Conservation (phyloP, 768 basidiomycete genomes). For the Sutorius australiensis region DNA sequence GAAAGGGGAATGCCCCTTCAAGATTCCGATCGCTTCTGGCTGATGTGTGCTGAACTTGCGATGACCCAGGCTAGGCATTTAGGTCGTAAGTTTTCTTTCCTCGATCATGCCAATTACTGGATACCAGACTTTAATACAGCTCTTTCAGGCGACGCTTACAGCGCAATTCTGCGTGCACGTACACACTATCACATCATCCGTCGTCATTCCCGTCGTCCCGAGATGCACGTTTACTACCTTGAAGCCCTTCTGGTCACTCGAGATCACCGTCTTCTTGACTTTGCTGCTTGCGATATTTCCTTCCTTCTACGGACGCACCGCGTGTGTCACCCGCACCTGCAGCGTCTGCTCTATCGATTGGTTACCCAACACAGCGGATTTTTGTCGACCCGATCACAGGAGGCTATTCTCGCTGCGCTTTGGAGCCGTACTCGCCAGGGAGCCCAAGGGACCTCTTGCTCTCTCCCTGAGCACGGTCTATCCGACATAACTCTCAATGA, state of each 20-base stretch:
- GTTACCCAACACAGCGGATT: constrained; percentile 26
- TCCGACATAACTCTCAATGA: not conserved
- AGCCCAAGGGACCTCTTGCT: not conserved
- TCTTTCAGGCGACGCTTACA: constrained; percentile 5
- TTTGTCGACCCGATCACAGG: constrained; percentile 30
- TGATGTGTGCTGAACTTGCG: constrained; percentile 48
- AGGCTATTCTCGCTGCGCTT: constrained; percentile 34
- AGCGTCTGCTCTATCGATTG: constrained; percentile 41
- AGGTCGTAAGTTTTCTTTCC: constrained; percentile 14
- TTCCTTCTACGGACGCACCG: constrained; percentile 32
- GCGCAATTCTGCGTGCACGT: constrained; percentile 33
- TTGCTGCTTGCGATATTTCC: constrained; percentile 34
- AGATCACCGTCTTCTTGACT: constrained; percentile 26
- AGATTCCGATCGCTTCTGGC: constrained; percentile 58
- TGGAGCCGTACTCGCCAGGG: constrained; percentile 30
- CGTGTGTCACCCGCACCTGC: constrained; percentile 34
- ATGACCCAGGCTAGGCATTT: constrained; percentile 12
- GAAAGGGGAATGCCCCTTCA: constrained; percentile 31
- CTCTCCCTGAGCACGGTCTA: not conserved
- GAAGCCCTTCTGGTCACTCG: constrained; percentile 34
- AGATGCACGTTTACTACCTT: constrained; percentile 48
- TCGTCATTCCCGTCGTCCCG: constrained; percentile 34
- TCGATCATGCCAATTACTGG: constrained; percentile 1
- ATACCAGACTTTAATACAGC: constrained; percentile 9
- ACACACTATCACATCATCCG: constrained; percentile 40